These are phyloP conservation scores for Leucocoprinus birnbaumii DNA, from an alignment of 768 basidiomycete species.

Conservation along the genomic window DNA sequence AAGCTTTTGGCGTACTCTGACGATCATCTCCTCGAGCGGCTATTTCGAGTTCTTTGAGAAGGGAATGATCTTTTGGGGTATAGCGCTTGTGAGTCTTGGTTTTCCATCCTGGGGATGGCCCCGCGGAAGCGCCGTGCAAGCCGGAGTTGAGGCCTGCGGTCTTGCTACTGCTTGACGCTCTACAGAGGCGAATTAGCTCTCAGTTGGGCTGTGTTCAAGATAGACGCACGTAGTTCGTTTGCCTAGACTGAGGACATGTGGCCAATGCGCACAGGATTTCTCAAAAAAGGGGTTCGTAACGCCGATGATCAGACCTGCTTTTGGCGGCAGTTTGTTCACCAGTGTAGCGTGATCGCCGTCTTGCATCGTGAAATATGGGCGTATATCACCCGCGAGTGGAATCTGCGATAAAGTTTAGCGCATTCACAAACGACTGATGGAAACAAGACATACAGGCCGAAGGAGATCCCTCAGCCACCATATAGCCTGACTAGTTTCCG, in stretches of 20 bases:
- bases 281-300: slow-evolving; percentile 90
- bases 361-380: slow-evolving; percentile 97
- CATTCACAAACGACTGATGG: neutral
- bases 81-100: slow-evolving; percentile 79
- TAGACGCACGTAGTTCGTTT: slow-evolving; percentile 38
- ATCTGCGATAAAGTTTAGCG: slow-evolving; percentile 43
- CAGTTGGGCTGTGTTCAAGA: neutral
- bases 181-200: neutral
- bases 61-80: slow-evolving; percentile 76
- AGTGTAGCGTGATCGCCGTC: slow-evolving; percentile 77
- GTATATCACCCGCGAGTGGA: slow-evolving; percentile 78
- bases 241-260: slow-evolving; percentile 75
- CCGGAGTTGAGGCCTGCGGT: slow-evolving; percentile 18
- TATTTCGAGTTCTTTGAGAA: slow-evolving; percentile 72
- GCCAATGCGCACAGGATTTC: slow-evolving; percentile 80
- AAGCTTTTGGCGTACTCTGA: slow-evolving; percentile 46
- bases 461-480: slow-evolving; percentile 92
- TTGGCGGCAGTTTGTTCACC: slow-evolving; percentile 81
- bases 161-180: neutral
- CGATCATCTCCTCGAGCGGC: slow-evolving; percentile 47
- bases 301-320: slow-evolving; percentile 72
- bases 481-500: slow-evolving; percentile 80
- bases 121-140: slow-evolving; percentile 31
- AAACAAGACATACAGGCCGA: slow-evolving; percentile 58
- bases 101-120: slow-evolving; percentile 72